Base-by-base conservation (phyloP, 441 rosid species). In the Euphorbia schlechtendalii region DNA sequence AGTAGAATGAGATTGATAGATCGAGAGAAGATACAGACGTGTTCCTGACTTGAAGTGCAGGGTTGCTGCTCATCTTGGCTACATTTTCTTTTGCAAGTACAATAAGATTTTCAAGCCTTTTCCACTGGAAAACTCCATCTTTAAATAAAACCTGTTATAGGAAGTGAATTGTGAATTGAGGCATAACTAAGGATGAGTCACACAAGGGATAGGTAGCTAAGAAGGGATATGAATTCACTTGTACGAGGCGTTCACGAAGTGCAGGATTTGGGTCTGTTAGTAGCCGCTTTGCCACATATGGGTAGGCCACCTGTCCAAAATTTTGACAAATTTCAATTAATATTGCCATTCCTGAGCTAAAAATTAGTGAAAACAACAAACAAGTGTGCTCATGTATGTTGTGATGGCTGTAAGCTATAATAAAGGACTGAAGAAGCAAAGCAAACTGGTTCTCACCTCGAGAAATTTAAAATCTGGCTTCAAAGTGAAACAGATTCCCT, bases 201-300 rank as follows among this genome's bases (percentile, higher is more conserved):
- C 14, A 17, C 15, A 61, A 56, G 28, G 21, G 51, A 24, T 18
- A 41, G 54, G 40, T 36, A 32, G 40, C 7, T 20, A 64, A 58
- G 22, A 46, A 68, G 51, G 55, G 59, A 71, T 38, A 54, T 36
- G 18, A 65, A 48, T 71, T 69, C 9, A 89, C 98, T 96, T 92
- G 96, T 79, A 92, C 83, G 61, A 92, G 85, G 59, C 94, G 96
- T 70, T 92, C 90, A 4, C 96, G 88, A 43, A 92, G 96, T 70
- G 98, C 96, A 27, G 96, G 98, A 78, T 92, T 83, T 61, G 98
- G 98, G 73, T 92, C 98, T 36, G 98, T 89, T 59, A 92, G 78
- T 56, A 92, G 87, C 57, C 98, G 96, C 82, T 92, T 92, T 34
- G 96, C 98, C 69, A 89, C 83, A 75, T 89, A 92, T 67, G 98